Evolutionary conservation across 169 alveolate genomes (phyloP).

Genomic region (Prorocentrum cordatum): DNA sequence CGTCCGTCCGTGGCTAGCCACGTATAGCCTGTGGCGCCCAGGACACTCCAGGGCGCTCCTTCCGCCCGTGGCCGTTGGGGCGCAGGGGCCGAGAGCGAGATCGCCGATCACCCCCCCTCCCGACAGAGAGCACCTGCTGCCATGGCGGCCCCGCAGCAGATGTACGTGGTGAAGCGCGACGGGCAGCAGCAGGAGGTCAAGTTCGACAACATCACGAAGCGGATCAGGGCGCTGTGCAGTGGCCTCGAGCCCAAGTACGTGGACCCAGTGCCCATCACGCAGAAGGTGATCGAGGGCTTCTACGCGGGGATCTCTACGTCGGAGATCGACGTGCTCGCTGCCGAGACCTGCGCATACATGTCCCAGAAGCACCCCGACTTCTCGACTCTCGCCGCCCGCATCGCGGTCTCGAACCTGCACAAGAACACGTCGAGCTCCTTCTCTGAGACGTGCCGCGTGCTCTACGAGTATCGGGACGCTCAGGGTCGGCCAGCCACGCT

Average conservation of each 20-base stretch:
- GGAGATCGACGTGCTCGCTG: constrained; percentile 40
- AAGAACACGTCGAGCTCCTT: constrained; percentile 56
- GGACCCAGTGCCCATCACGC: constrained; percentile 61
- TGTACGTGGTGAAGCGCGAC: constrained; percentile 74
- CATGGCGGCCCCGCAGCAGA: constrained; percentile 1
- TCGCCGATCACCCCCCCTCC: no score
- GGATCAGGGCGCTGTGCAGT: constrained; percentile 62
- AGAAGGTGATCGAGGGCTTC: constrained; percentile 73
- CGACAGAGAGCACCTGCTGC: no score
- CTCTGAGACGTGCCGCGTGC: constrained; percentile 25
- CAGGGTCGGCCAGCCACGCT: constrained; percentile 10
- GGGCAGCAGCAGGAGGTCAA: constrained; percentile 72
- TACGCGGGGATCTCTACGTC: constrained; percentile 55
- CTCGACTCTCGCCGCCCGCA: constrained; percentile 94
- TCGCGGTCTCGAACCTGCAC: constrained; percentile 87
- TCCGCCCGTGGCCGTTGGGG: no score
- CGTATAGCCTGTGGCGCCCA: no score
- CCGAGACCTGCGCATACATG: constrained; percentile 70
- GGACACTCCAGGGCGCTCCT: no score
- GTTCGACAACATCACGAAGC: constrained; percentile 73
- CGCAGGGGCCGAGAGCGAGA: no score
- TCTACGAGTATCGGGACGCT: background rate
- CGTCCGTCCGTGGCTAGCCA: no score
- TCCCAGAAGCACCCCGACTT: constrained; percentile 92
- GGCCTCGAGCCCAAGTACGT: constrained; percentile 52